These are phyloP conservation scores for Raddia distichophylla DNA, from an alignment of 176 grass and related monocot genomes.

Conservation along the genomic window DNA sequence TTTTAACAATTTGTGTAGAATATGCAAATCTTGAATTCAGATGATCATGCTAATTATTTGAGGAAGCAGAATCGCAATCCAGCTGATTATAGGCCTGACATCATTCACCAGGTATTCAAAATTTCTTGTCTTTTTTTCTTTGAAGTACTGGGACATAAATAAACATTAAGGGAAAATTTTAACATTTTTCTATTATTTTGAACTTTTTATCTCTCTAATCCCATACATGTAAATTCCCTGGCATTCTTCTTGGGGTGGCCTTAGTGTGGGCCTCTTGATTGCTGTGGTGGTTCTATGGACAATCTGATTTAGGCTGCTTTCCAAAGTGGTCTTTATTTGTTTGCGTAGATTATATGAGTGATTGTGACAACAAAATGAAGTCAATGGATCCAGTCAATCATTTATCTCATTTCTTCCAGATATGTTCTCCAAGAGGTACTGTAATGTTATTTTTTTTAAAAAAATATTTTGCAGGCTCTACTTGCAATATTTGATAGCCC, in stretches of 20 bases:
- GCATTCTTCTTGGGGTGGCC: background rate
- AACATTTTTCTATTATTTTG: too few relatives aligned
- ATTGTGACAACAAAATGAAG: background rate
- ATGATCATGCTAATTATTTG: constrained; percentile 90
- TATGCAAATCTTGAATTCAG: constrained; percentile 96
- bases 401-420: background rate
- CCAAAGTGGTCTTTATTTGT: background rate
- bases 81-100: constrained; percentile 94
- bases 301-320: background rate
- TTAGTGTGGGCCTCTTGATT: background rate
- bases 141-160: too few relatives aligned
- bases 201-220: too few relatives aligned
- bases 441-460: background rate
- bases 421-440: background rate
- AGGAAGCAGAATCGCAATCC: constrained; percentile 86
- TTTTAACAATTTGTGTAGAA: constrained; percentile 47
- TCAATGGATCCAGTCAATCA: background rate
- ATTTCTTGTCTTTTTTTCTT: too few relatives aligned
- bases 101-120: constrained; percentile 84
- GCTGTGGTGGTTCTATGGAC: background rate
- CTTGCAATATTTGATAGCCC: constrained; percentile 98
- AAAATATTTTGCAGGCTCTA: constrained; percentile 63
- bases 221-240: background rate
- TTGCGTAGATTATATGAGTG: background rate
- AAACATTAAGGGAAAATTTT: too few relatives aligned